Evolutionary conservation across 2,329 filamentous ascomycete genomes (phyloP).

Genomic region (Scorias spongiosa): DNA sequence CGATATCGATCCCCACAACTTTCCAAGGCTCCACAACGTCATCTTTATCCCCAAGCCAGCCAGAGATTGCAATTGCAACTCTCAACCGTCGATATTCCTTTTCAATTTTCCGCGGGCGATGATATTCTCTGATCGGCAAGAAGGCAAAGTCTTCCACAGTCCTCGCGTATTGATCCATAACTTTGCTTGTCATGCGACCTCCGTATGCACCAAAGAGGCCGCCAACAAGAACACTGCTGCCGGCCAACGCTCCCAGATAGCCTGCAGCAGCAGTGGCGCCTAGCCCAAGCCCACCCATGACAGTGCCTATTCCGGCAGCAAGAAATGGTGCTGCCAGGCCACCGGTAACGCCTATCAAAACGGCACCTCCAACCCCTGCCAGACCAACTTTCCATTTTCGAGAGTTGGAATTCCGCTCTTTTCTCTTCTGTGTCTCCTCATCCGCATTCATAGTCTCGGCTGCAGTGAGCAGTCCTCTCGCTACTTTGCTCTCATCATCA

Average conservation of each 20-base stretch:
- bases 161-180: conserved; percentile 74
- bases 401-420: conserved; percentile 48
- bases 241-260: conserved; percentile 64
- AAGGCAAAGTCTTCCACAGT: conserved; percentile 86
- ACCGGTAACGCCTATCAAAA: conserved; percentile 68
- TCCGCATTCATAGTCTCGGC: conserved; percentile 66
- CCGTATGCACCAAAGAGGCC: conserved; percentile 86
- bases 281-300: conserved; percentile 64
- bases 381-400: conserved; percentile 72
- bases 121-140: conserved; percentile 50
- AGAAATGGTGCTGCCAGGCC: conserved; percentile 65
- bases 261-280: conserved; percentile 59
- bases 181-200: conserved; percentile 64
- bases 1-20: conserved; percentile 53
- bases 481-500: conserved; percentile 48
- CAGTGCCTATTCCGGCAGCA: conserved; percentile 61
- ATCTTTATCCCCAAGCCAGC: conserved; percentile 60
- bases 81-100: conserved; percentile 42
- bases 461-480: conserved; percentile 56
- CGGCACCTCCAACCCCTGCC: conserved; percentile 75
- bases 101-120: conserved; percentile 37
- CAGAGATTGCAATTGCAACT: conserved; percentile 68
- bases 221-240: conserved; percentile 66
- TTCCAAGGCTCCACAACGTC: conserved; percentile 68
- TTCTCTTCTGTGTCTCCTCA: conserved; percentile 57